phyloP scores from a whole-genome alignment of 176 grass and related monocot species.

The Hyparrhenia diplandra region DNA sequence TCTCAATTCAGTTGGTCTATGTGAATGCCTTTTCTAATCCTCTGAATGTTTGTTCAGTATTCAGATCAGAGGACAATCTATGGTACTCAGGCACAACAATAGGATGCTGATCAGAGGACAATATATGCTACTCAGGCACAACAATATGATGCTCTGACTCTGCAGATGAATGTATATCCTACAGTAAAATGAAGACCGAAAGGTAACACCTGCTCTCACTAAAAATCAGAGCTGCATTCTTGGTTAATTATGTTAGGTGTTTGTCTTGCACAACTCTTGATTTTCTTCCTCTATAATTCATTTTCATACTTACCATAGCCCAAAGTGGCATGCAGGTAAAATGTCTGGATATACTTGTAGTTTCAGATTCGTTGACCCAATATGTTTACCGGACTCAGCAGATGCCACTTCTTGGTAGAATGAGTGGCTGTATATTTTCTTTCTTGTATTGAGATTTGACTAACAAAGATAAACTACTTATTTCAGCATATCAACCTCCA shows the following conservation, averaged over 20 bases:
- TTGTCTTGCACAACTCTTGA: background rate
- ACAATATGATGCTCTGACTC: too few relatives aligned
- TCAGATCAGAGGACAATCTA: too few relatives aligned
- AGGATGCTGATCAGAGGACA: too few relatives aligned
- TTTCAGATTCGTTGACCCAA: constrained; percentile 72
- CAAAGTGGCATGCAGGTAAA: constrained; percentile 55
- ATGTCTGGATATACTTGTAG: constrained; percentile 80
- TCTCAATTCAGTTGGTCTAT: too few relatives aligned
- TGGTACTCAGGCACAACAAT: too few relatives aligned
- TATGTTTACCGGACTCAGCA: constrained; percentile 85
- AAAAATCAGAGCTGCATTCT: too few relatives aligned
- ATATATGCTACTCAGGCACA: too few relatives aligned
- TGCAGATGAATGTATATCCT: too few relatives aligned
- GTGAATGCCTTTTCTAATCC: too few relatives aligned
- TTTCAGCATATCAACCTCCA: constrained; percentile 84
- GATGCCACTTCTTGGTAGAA: constrained; percentile 76
- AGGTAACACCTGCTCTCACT: too few relatives aligned
- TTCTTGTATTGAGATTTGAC: constrained; percentile 30
- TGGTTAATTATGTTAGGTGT: background rate
- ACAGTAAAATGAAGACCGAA: too few relatives aligned
- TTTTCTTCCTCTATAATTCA: background rate
- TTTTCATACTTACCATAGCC: constrained; percentile 9
- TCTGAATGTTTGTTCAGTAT: too few relatives aligned
- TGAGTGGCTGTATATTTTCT: constrained; percentile 16
- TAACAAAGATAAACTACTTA: constrained; percentile 31